Evolutionary conservation across 129 eudicot genomes (phyloP), one percentile per base, ranked within the genome.

Genomic region (Oenanthe sinensis): DNA sequence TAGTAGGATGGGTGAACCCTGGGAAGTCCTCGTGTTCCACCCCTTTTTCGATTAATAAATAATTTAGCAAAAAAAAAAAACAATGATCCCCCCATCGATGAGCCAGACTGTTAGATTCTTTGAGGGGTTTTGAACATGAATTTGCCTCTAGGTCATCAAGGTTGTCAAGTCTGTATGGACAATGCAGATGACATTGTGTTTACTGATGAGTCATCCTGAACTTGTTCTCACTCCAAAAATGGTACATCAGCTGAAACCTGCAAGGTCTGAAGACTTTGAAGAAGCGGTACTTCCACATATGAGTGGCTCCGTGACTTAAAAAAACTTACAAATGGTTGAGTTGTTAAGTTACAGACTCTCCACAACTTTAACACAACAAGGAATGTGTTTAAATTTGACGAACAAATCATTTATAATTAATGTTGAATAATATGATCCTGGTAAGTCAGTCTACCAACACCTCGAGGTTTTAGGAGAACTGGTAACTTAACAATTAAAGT

Each of bases 61-160:
- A n/a, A n/a, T n/a, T n/a, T n/a, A n/a, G n/a, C n/a, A n/a, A n/a
- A n/a, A n/a, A n/a, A n/a, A n/a, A n/a, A n/a, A n/a, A 13, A 48
- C 15, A 48, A 48, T 48, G 19, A 14, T 88, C 26, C 92, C 89
- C 77, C 96, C 94, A 33, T 52, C 87, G 3, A 90, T 89, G 96
- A 89, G 96, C 33, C 85, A 40, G 52, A 86, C 84, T 20, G 91
- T 84, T 80, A 85, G 76, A 85, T 90, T 36, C 96, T 93, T 49
- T 92, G 86, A 85, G 92, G 98, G 45, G 80, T 86, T 78, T 50
- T 73, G 79, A 92, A 89, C n/a, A 94, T 90, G 65, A 85, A 80
- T 48, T 65, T 87, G 86, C 98, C 98, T 68, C 88, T 86, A 0
- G 62, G 83, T 17, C 92, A 92, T 1, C 81, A 82, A 42, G 82